Conservation (phyloP, 2,329 filamentous ascomycete genomes). For the Cytospora piceicola region DNA sequence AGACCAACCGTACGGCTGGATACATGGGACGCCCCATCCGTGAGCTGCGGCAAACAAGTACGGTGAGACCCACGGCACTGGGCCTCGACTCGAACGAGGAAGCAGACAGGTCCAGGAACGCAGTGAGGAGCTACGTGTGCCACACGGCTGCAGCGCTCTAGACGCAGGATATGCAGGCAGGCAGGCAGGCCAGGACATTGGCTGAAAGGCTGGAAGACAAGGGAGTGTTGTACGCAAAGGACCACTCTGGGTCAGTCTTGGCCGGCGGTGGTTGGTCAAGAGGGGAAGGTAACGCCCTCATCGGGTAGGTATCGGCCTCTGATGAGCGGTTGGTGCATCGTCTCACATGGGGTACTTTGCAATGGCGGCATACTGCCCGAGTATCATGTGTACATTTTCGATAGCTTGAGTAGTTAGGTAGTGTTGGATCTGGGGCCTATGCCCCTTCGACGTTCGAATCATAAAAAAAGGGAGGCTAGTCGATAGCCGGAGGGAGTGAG, state of each 20-base stretch:
- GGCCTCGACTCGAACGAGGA: slow-evolving; percentile 10
- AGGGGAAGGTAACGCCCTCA: neutral
- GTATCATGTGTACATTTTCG: slow-evolving; percentile 5
- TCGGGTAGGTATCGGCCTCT: slow-evolving; percentile 5
- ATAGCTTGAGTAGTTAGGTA: neutral
- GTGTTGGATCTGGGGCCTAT: slow-evolving; percentile 20
- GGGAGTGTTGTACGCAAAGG: slow-evolving; percentile 19
- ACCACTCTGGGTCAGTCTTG: slow-evolving; percentile 15
- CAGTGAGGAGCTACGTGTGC: slow-evolving; percentile 25
- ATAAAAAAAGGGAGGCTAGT: slow-evolving; percentile 10
- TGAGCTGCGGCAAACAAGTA: slow-evolving; percentile 24
- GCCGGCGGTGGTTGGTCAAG: slow-evolving; percentile 19
- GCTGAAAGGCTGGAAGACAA: slow-evolving; percentile 22
- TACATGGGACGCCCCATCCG: slow-evolving; percentile 5
- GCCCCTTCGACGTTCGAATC: slow-evolving; percentile 19
- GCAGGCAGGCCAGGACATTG: slow-evolving; percentile 16
- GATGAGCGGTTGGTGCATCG: slow-evolving; percentile 13
- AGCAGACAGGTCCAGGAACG: slow-evolving; percentile 11
- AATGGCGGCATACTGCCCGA: slow-evolving; percentile 23
- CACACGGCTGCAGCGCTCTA: slow-evolving; percentile 18
- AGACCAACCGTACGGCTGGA: slow-evolving; percentile 25
- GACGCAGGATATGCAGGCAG: slow-evolving; percentile 2
- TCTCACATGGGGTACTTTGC: slow-evolving; percentile 9
- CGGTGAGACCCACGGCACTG: slow-evolving; percentile 22
- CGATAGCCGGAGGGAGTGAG: slow-evolving; percentile 7